These are phyloP conservation scores for Bacidia gigantensis DNA, from an alignment of 495 filamentous ascomycete genomes.

Conservation along the genomic window DNA sequence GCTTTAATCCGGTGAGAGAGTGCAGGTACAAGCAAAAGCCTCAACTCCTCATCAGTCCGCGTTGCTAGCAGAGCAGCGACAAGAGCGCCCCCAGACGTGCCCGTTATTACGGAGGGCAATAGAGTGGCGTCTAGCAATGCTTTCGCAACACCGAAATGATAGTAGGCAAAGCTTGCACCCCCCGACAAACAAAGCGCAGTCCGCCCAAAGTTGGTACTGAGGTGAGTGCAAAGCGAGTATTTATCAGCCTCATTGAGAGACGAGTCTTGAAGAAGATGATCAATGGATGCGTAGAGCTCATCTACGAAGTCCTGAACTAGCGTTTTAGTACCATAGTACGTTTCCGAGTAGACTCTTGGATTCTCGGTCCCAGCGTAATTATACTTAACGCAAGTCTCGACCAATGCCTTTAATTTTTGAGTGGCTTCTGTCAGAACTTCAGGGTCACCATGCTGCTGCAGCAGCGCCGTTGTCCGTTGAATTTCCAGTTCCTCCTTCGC, in stretches of 20 bases:
- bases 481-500: slow-evolving; percentile 60
- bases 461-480: slow-evolving; percentile 42
- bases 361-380: slow-evolving; percentile 97
- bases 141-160: slow-evolving; percentile 88
- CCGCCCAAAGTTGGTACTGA: slow-evolving; percentile 81
- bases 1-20: slow-evolving; percentile 71
- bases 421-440: slow-evolving; percentile 31
- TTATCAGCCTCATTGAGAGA: slow-evolving; percentile 61
- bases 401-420: slow-evolving; percentile 58
- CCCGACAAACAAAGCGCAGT: slow-evolving; percentile 88
- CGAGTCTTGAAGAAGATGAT: slow-evolving; percentile 50
- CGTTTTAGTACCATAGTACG: slow-evolving; percentile 91
- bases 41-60: slow-evolving; percentile 80
- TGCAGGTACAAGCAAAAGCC: slow-evolving; percentile 69
- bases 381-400: slow-evolving; percentile 89
- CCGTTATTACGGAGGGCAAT: slow-evolving; percentile 86
- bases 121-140: slow-evolving; percentile 78
- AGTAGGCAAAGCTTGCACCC: slow-evolving; percentile 92
- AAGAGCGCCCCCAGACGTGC: slow-evolving; percentile 85
- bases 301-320: slow-evolving; percentile 81
- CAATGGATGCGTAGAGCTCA: slow-evolving; percentile 49
- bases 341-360: slow-evolving; percentile 81
- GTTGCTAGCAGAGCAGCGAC: slow-evolving; percentile 82
- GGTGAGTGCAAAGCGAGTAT: slow-evolving; percentile 68
- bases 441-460: slow-evolving; percentile 29